phyloP scores from a whole-genome alignment of 2,329 filamentous ascomycete genomes.

The Immersiporthe knoxdaviesiana region DNA sequence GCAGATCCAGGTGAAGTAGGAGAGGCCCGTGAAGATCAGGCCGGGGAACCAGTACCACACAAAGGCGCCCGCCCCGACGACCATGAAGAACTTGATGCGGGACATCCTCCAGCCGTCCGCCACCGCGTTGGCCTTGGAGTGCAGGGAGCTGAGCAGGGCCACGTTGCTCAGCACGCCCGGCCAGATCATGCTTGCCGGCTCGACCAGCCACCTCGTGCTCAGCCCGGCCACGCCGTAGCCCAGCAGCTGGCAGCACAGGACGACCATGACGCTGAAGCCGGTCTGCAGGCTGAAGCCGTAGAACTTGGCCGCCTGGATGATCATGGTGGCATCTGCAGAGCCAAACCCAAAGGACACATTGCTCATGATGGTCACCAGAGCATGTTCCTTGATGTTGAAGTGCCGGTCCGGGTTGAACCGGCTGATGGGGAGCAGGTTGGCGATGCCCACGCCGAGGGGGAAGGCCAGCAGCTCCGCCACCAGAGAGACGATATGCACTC shows the following conservation, averaged over 20 bases:
- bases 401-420: conserved; percentile 46
- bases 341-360: conserved; percentile 53
- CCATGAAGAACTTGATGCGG: conserved; percentile 43
- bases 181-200: conserved; percentile 45
- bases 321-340: conserved; percentile 49
- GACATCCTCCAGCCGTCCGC: conserved; percentile 45
- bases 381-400: conserved; percentile 53
- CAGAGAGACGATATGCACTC: conserved; percentile 48
- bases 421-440: conserved; percentile 44
- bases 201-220: conserved; percentile 41
- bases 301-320: conserved; percentile 48
- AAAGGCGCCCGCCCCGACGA: conserved; percentile 46
- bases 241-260: conserved; percentile 43
- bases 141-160: conserved; percentile 43
- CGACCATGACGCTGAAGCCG: conserved; percentile 43
- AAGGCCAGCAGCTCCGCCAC: conserved; percentile 50
- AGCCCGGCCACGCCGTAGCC: conserved; percentile 46
- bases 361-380: conserved; percentile 50
- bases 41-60: conserved; percentile 66
- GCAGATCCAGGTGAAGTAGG: conserved; percentile 62
- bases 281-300: conserved; percentile 46
- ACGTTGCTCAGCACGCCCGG: conserved; percentile 43
- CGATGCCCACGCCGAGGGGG: conserved; percentile 45
- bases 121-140: conserved; percentile 41
- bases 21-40: conserved; percentile 65